Evolutionary conservation across 345 rosid genomes (phyloP).

Genomic region (Gossypium stocksii): DNA sequence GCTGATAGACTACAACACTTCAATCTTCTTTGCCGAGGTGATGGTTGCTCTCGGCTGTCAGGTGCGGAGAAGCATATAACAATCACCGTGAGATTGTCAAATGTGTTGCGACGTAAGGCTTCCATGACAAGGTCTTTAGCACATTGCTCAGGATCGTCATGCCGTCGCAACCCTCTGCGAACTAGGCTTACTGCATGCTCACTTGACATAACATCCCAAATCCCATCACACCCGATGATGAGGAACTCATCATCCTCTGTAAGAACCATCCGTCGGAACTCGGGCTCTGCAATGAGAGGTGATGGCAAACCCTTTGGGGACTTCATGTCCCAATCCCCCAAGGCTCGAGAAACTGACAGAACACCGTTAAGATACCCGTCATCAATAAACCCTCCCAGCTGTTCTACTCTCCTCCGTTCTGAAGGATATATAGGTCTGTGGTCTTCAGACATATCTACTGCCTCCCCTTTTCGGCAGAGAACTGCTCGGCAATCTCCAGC

Average conservation of each 20-base stretch:
- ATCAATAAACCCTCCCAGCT: slow-evolving; percentile 53
- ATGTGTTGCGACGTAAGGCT: slow-evolving; percentile 50
- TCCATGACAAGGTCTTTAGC: slow-evolving; percentile 76
- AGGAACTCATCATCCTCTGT: slow-evolving; percentile 87
- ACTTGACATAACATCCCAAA: slow-evolving; percentile 89
- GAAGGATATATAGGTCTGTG: slow-evolving; percentile 60
- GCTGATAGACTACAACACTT: slow-evolving; percentile 58
- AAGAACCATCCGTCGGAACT: slow-evolving; percentile 46
- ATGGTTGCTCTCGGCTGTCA: slow-evolving; percentile 34
- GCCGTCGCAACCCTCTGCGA: slow-evolving; percentile 50
- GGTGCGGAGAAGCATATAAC: slow-evolving; percentile 56
- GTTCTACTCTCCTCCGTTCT: slow-evolving; percentile 62
- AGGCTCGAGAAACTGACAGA: slow-evolving; percentile 71
- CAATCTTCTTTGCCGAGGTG: slow-evolving; percentile 37
- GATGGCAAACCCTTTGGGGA: slow-evolving; percentile 48
- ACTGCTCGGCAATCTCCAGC: slow-evolving; percentile 91
- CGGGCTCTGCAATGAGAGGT: slow-evolving; percentile 84
- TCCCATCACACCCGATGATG: slow-evolving; percentile 87
- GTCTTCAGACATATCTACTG: slow-evolving; percentile 77
- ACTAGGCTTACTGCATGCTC: slow-evolving; percentile 72
- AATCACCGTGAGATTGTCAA: slow-evolving; percentile 75
- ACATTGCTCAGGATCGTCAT: slow-evolving; percentile 63
- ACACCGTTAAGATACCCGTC: slow-evolving; percentile 72
- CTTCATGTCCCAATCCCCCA: slow-evolving; percentile 95
- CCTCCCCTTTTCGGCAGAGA: slow-evolving; percentile 66